Evolutionary conservation across 169 alveolate genomes (phyloP), one percentile per base, ranked within the genome.

Genomic region (Condylostoma magnum): DNA sequence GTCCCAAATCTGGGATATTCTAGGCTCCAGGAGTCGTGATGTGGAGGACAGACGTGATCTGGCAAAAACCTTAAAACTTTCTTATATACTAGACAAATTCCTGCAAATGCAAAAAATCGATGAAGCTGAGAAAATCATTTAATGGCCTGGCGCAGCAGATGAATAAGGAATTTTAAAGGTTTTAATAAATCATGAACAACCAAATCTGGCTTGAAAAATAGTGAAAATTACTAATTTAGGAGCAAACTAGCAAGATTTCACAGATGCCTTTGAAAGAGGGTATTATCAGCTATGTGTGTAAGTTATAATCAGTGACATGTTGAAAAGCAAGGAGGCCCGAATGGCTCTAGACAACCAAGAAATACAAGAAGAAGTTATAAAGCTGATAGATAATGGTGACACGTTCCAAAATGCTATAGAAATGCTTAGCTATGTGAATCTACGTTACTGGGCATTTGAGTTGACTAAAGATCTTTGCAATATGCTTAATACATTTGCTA

Each of bases 381-480:
- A 10, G 27, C 31, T 46, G 20, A 43, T 66, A 15, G 44, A 41
- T 1, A 27, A 15, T 0, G 75, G 75, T 46, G 38, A 20, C 8
- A 44, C 33, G 25, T 66, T 44, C 4, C 31, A 28, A 25, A 0
- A 43, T 1, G 75, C 75, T 8, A 46, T 66, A 1, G 46, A 66
- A 15, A 46, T 66, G 41, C 4, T 66, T 10, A 66, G 46, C 30
- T 8, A 20, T n/a, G 22, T 66, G 6, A 0, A 12, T 28, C 20
- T 15, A 15, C 12, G n/a, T 12, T 1, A 18, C 4, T 66, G 75
- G 43, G 15, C 12, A 10, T 8, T 15, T 20, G 66, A 47, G 12
- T 31, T 66, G 20, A 66, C 75, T 0, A 36, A 15, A 20, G 41
- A 25, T 10, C 44, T 66, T 12, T 66, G 75, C 50, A 8, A n/a